phyloP scores from a whole-genome alignment of 2,329 filamentous ascomycete species.

The Westerdykella aurantiaca region DNA sequence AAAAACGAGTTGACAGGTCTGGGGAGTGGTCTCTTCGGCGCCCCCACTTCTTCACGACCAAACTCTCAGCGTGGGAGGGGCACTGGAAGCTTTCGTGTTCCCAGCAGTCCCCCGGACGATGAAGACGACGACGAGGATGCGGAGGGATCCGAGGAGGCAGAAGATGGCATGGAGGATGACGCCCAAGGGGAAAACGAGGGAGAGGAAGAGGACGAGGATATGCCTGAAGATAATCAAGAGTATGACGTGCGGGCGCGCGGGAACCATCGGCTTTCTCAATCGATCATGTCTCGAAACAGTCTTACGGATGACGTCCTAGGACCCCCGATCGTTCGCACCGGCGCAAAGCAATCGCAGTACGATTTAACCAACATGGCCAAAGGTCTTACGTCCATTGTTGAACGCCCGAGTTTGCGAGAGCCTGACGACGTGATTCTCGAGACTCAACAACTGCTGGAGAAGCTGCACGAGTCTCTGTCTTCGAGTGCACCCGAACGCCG shows the following conservation, averaged over 20 bases:
- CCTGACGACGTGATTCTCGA: constrained; percentile 64
- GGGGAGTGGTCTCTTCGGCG: constrained; percentile 22
- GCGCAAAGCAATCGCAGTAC: constrained; percentile 47
- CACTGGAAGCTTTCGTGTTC: constrained; percentile 26
- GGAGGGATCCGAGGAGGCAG: constrained; percentile 27
- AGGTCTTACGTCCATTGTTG: constrained; percentile 55
- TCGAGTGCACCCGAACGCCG: constrained; percentile 29
- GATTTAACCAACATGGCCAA: constrained; percentile 67
- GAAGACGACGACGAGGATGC: constrained; percentile 36
- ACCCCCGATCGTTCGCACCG: constrained; percentile 20
- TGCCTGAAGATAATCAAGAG: constrained; percentile 39
- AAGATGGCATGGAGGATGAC: constrained; percentile 23
- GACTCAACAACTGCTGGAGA: constrained; percentile 63
- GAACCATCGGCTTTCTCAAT: constrained; percentile 26
- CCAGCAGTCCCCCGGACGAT: constrained; percentile 32
- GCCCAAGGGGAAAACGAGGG: constrained; percentile 34
- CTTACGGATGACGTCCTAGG: constrained; percentile 17
- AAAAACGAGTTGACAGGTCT: constrained; percentile 25
- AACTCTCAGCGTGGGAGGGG: constrained; percentile 24
- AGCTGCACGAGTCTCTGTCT: constrained; percentile 29
- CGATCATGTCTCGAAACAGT: constrained; percentile 35
- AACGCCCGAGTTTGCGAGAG: constrained; percentile 60
- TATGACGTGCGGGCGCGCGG: constrained; percentile 22
- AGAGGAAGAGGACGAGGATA: constrained; percentile 32
- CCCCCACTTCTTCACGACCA: constrained; percentile 25